These are phyloP conservation scores for Schizosaccharomyces lindneri DNA, from an alignment of 805 yeast species.

Conservation along the genomic window DNA sequence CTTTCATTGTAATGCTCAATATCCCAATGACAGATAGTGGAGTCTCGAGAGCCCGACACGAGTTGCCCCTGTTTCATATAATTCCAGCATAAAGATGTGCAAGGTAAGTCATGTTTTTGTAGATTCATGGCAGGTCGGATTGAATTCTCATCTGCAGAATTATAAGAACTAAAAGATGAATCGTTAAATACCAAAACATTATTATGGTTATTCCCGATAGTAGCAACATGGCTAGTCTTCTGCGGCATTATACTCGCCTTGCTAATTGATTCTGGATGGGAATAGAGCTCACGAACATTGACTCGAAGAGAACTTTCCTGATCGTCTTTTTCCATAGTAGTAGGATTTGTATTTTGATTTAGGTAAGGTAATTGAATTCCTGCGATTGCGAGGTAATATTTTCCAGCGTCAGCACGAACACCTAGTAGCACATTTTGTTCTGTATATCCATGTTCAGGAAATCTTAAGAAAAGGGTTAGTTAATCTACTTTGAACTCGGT, in stretches of 20 bases:
- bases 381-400: not conserved
- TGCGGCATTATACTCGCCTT: slow-evolving; percentile 16
- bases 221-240: slow-evolving; percentile 22
- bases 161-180: not conserved
- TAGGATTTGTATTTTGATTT: not conserved
- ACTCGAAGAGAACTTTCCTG: not conserved
- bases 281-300: not conserved
- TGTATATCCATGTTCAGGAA: not conserved
- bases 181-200: not conserved
- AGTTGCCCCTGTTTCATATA: slow-evolving; percentile 19
- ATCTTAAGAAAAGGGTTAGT: not conserved
- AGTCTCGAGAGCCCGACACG: slow-evolving; percentile 41
- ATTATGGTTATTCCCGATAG: not conserved
- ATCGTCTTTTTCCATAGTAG: not conserved
- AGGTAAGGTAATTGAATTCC: not conserved
- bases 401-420: not conserved
- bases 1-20: slow-evolving; percentile 9
- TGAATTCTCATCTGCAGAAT: slow-evolving; percentile 3
- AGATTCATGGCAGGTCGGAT: slow-evolving; percentile 30
- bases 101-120: slow-evolving; percentile 36
- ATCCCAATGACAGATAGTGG: slow-evolving; percentile 51
- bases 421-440: not conserved
- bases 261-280: not conserved
- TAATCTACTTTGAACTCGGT: not conserved
- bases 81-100: slow-evolving; percentile 51